Evolutionary conservation across 2,329 filamentous ascomycete species (phyloP).

Genomic region (Colletotrichum siamense): DNA sequence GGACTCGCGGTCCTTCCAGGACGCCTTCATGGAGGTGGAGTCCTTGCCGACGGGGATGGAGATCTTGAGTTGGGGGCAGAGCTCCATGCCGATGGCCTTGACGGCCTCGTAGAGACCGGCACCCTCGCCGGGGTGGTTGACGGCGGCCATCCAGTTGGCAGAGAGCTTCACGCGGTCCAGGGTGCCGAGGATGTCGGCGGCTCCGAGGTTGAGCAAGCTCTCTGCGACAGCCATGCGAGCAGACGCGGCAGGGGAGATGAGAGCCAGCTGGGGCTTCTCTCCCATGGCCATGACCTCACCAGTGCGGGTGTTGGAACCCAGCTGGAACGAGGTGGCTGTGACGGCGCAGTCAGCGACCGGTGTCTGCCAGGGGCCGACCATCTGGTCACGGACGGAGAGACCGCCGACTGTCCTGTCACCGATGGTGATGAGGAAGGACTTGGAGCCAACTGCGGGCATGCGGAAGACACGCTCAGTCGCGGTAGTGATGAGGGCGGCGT

Average conservation of each 20-base stretch:
- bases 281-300: constrained; percentile 99
- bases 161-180: constrained; percentile 85
- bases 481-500: constrained; percentile 61
- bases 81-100: constrained; percentile 87
- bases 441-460: constrained; percentile 91
- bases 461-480: constrained; percentile 83
- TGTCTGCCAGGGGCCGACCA: constrained; percentile 96
- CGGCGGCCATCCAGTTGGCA: constrained; percentile 99
- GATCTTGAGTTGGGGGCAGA: constrained; percentile 89
- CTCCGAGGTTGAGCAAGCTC: constrained; percentile 90
- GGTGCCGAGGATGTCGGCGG: constrained; percentile 72
- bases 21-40: constrained; percentile 98
- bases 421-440: constrained; percentile 96
- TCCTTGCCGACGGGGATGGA: constrained; percentile 98
- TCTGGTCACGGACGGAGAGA: constrained; percentile 86
- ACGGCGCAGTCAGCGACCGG: constrained; percentile 95
- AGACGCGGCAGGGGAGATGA: constrained; percentile 89
- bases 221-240: constrained; percentile 97
- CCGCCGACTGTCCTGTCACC: constrained; percentile 92
- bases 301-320: constrained; percentile 69
- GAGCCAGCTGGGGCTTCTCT: constrained; percentile 85
- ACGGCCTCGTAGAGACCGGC: constrained; percentile 94
- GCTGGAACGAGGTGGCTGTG: constrained; percentile 79
- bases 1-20: constrained; percentile 78
- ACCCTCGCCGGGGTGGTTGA: constrained; percentile 89